These are phyloP conservation scores for Pouteria campechiana DNA, from an alignment of 179 eudicot genomes.

Conservation along the genomic window DNA sequence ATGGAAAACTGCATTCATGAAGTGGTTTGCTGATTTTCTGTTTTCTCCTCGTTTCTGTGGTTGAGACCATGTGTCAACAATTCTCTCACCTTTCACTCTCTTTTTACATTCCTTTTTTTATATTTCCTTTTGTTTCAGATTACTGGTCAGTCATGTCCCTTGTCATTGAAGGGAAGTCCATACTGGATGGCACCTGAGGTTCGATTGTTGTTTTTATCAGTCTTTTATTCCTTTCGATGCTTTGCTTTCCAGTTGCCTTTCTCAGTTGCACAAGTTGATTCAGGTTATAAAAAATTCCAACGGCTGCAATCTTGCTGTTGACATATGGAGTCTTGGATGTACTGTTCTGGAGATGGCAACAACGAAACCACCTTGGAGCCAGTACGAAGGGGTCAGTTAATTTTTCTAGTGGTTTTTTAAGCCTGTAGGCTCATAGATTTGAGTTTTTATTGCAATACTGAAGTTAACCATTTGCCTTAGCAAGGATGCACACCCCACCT, in stretches of 20 bases:
- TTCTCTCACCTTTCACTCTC: too few relatives aligned
- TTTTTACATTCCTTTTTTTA: too few relatives aligned
- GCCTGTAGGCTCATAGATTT: neutral
- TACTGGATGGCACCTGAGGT: slow-evolving; percentile 99
- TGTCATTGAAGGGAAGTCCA: slow-evolving; percentile 93
- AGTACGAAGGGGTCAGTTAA: slow-evolving; percentile 87
- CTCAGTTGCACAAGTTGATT: slow-evolving; percentile 4
- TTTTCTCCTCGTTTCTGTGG: too few relatives aligned
- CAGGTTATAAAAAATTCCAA: slow-evolving; percentile 76
- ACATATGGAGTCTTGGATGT: slow-evolving; percentile 97
- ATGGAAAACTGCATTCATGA: too few relatives aligned
- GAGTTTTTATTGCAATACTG: neutral
- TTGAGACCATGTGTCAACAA: too few relatives aligned
- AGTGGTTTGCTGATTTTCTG: too few relatives aligned
- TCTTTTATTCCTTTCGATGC: neutral
- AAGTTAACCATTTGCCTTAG: too few relatives aligned
- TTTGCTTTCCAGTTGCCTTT: neutral
- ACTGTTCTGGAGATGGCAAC: slow-evolving; percentile 94
- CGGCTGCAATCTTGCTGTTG: slow-evolving; percentile 82
- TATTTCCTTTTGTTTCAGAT: too few relatives aligned
- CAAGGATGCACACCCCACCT: too few relatives aligned
- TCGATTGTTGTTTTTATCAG: slow-evolving; percentile 1
- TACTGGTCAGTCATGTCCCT: slow-evolving; percentile 78
- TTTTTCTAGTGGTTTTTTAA: too few relatives aligned
- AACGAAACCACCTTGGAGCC: slow-evolving; percentile 95